Evolutionary conservation across 1,284 basidiomycete species (phyloP), one percentile per base, ranked within the genome.

Genomic region (Uromyces viciae-fabae): DNA sequence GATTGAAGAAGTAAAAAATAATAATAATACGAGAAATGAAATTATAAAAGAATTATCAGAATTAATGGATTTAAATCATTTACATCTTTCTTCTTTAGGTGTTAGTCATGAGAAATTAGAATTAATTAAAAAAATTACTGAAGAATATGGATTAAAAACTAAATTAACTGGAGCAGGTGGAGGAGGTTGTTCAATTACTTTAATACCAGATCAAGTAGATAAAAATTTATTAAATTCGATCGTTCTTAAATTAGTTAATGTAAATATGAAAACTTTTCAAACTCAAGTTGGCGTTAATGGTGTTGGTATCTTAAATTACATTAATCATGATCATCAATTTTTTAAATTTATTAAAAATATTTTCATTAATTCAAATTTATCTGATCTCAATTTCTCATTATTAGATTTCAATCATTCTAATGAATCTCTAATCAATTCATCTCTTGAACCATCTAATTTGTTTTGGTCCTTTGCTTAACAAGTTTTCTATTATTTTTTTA

Each of bases 161-260:
- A 99, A 99, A 88, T 87, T 99, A 76, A 99, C 97, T 1, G 97
- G 97, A 56, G 96, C 97, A 2, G 97, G 97, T n/a, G 97, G 97
- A 38, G 97, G 97, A 22, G 97, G 97, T 22, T 99, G 97, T 85
- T 93, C 96, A 1, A 94, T 99, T 38, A 98, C 95, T 5, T 90
- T 99, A 43, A 89, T 99, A 73, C 95, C 95, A 72, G 94, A 98
- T n/a, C n/a, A n/a, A n/a, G n/a, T 87, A 52, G n/a, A 52, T 52
- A 14, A 14, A 52, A 14, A n/a, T 52, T 52, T 14, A 52, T 14
- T 52, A 52, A 52, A 14, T 52, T 52, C 49, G n/a, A 52, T 14
- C 14, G 49, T 52, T n/a, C 14, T 14, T 14, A 52, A 52, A 52
- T 52, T n/a, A 52, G 49, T 52, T 14, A n/a, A 14, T 52, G 14